Conservation (phyloP, 176 grass and related monocot species). For the Avena eriantha region DNA sequence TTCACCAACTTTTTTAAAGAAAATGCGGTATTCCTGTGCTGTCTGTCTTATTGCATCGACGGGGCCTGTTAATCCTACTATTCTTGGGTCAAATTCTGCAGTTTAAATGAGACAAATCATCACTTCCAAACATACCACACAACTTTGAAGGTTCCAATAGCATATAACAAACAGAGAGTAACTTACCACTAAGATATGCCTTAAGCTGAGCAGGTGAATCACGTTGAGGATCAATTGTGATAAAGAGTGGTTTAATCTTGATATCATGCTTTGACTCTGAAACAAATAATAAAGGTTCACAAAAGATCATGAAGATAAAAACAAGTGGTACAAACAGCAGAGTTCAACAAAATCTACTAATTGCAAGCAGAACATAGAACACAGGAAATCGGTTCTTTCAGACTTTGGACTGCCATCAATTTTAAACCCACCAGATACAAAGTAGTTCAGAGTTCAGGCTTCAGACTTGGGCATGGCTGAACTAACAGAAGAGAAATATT, state of each 20-base stretch:
- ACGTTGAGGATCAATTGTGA: conserved; percentile 93
- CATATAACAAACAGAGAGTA: conserved; percentile 13
- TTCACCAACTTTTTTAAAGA: conserved; percentile 89
- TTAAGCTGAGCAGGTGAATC: conserved; percentile 83
- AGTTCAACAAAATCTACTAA: conserved; percentile 17
- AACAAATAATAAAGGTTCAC: conserved; percentile 41
- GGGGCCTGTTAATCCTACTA: conserved; percentile 81
- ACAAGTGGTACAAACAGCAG: neutral
- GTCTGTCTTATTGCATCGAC: conserved; percentile 79
- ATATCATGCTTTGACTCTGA: conserved; percentile 70
- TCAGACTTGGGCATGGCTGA: neutral
- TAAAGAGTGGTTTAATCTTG: conserved; percentile 74
- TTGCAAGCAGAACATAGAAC: conserved; percentile 23
- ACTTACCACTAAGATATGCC: conserved; percentile 88
- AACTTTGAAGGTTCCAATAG: conserved; percentile 37
- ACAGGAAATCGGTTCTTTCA: conserved; percentile 17
- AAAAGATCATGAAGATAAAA: conserved; percentile 36
- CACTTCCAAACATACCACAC: conserved; percentile 26
- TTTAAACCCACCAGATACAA: conserved; percentile 24
- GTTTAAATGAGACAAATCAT: conserved; percentile 38
- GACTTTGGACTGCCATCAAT: neutral
- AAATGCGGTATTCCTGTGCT: conserved; percentile 93
- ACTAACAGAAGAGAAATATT: neutral
- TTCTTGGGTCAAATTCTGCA: conserved; percentile 91
- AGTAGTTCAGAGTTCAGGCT: neutral